These are phyloP conservation scores for Chlorella vulgaris DNA, from an alignment of 139 green algal species.

Conservation along the genomic window DNA sequence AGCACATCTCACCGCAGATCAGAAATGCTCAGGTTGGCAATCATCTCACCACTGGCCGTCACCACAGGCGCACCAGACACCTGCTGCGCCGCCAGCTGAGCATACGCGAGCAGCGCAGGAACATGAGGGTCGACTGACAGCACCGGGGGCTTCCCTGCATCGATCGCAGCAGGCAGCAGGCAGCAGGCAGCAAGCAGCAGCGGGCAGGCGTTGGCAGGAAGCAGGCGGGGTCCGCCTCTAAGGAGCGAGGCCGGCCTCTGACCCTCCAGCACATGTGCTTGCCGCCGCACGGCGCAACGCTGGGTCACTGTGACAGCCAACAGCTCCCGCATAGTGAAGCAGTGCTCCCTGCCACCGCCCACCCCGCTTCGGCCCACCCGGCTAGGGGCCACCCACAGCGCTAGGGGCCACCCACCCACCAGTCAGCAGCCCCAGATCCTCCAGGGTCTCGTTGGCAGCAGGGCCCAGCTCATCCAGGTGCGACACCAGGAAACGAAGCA, in stretches of 20 bases:
- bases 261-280: no score
- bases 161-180: neutral
- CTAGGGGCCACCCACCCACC: neutral
- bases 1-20: conserved; percentile 65
- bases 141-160: conserved; percentile 52
- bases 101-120: conserved; percentile 73
- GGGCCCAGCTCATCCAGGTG: conserved; percentile 40
- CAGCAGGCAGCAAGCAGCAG: neutral
- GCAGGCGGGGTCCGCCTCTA: no score
- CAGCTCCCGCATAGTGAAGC: no score
- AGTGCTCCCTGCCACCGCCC: no score
- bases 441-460: conserved; percentile 29
- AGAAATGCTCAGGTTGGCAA: conserved; percentile 80
- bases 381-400: no score
- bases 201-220: neutral
- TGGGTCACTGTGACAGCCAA: no score
- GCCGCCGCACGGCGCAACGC: no score
- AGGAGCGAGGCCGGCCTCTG: no score
- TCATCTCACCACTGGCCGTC: conserved; percentile 56
- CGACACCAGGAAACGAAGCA: conserved; percentile 36
- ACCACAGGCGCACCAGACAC: conserved; percentile 71
- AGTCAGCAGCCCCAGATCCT: conserved; percentile 50
- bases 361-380: no score
- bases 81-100: conserved; percentile 52
- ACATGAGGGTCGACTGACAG: conserved; percentile 59